Evolutionary conservation across 805 yeast genomes (phyloP).

Genomic region (Teunomyces atbi): DNA sequence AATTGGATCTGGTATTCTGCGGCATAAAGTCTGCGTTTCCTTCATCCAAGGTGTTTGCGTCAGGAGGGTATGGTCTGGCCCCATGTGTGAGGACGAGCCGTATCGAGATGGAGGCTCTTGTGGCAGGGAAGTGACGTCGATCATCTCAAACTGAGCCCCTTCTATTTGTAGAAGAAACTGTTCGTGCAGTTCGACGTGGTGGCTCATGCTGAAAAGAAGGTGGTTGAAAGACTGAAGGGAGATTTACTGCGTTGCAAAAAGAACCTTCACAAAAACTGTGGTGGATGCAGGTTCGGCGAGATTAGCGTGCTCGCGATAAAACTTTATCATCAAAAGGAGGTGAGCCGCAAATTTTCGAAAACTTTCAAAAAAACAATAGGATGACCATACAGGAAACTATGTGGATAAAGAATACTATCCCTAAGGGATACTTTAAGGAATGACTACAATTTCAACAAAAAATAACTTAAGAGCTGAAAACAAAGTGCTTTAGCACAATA

Average conservation of each 20-base stretch:
- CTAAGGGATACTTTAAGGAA: too few relatives aligned
- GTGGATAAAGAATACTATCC: too few relatives aligned
- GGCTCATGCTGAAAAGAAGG: conserved; percentile 4
- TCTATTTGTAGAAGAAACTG: conserved; percentile 26
- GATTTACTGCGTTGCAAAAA: background rate
- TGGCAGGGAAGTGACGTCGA: conserved; percentile 10
- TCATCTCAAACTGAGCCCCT: conserved; percentile 15
- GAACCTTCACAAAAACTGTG: background rate
- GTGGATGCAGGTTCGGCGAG: background rate
- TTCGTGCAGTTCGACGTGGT: conserved; percentile 23
- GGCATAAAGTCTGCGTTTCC: background rate
- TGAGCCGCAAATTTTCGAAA: too few relatives aligned
- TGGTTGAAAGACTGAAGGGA: background rate
- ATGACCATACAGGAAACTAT: too few relatives aligned
- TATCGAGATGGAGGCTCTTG: background rate
- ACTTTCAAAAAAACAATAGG: too few relatives aligned
- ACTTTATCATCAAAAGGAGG: too few relatives aligned
- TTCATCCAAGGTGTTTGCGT: background rate
- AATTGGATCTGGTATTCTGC: background rate
- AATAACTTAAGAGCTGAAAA: too few relatives aligned
- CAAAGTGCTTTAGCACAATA: background rate
- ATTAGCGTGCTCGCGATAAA: too few relatives aligned
- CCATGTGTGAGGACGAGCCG: background rate
- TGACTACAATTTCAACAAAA: too few relatives aligned
- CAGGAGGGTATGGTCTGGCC: background rate